phyloP scores from a whole-genome alignment of 75 land plant genomes.

The Pinus albicaulis region DNA sequence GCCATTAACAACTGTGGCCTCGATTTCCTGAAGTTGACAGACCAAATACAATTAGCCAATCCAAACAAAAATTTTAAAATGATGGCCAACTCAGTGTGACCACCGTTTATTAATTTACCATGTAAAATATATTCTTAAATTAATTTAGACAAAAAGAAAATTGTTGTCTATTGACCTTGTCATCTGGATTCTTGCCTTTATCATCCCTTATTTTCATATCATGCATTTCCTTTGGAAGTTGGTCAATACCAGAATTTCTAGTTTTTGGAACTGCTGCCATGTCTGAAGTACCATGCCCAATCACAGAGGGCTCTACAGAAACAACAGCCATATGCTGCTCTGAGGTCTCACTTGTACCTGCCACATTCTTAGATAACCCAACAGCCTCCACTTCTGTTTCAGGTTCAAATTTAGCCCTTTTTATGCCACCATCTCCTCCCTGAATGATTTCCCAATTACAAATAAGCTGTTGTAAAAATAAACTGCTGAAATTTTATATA shows the following conservation, averaged over 20 bases:
- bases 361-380: conserved; percentile 8
- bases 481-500: neutral
- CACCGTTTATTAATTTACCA: neutral
- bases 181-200: conserved; percentile 10
- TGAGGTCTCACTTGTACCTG: conserved; percentile 8
- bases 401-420: conserved; percentile 24
- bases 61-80: neutral
- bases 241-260: conserved; percentile 22
- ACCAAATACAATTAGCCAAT: neutral
- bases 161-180: conserved; percentile 3
- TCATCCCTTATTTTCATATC: conserved; percentile 30
- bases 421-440: conserved; percentile 28
- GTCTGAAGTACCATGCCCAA: conserved; percentile 1
- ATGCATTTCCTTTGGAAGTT: conserved; percentile 24
- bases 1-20: conserved; percentile 16
- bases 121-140: neutral
- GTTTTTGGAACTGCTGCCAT: conserved; percentile 6
- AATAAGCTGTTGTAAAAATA: neutral
- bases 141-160: neutral
- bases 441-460: conserved; percentile 5
- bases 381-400: conserved; percentile 21
- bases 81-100: neutral
- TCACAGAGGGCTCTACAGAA: conserved; percentile 5
- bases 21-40: conserved; percentile 12
- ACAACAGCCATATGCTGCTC: conserved; percentile 27